Evolutionary conservation across 2,329 filamentous ascomycete genomes (phyloP), one percentile per base, ranked within the genome.

Genomic region (Botryotinia narcissicola): DNA sequence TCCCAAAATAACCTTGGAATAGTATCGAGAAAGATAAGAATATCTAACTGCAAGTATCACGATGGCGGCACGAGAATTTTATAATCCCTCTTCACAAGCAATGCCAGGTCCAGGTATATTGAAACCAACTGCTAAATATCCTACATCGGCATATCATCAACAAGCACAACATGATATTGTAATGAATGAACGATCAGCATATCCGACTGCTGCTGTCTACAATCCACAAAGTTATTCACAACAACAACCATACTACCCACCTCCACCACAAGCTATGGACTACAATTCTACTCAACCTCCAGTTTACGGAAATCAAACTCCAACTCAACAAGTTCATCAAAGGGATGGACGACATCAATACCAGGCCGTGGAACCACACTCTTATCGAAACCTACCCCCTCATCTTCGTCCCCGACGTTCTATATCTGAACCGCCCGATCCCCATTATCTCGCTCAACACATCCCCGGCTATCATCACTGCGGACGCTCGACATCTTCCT

Each of bases 381-480:
- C 59, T 6, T 63, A 51, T 54, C 44, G 32, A 46, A 62, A 71
- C 20, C 59, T 61, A 18, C 59, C 69, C 14, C 69, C 44, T 40
- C 73, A 71, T 59, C 63, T 75, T 32, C 68, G 70, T 18, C 59
- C 72, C n/a, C 29, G 67, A 57, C 75, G 76, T 51, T 77, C 76
- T 1, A 70, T 69, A 48, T 77, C 76, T n/a, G 75, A 77, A 59
- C 76, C 76, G 22, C 72, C 75, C 0, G 66, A 51, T 54, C 73
- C 73, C 1, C 35, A 44, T 14, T n/a, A 73, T 18, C 54, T 73
- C 9, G 64, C 72, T 29, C 71, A 74, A n/a, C 73, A 76, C 9
- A 70, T 74, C 37, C 74, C 68, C 18, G 59, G 46, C 16, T 71
- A 62, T 40, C 37, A 60, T 22, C 59, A 60, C 2, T 40, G 62